phyloP scores from a whole-genome alignment of 2,329 filamentous ascomycete genomes.

The Cladosporium velox region DNA sequence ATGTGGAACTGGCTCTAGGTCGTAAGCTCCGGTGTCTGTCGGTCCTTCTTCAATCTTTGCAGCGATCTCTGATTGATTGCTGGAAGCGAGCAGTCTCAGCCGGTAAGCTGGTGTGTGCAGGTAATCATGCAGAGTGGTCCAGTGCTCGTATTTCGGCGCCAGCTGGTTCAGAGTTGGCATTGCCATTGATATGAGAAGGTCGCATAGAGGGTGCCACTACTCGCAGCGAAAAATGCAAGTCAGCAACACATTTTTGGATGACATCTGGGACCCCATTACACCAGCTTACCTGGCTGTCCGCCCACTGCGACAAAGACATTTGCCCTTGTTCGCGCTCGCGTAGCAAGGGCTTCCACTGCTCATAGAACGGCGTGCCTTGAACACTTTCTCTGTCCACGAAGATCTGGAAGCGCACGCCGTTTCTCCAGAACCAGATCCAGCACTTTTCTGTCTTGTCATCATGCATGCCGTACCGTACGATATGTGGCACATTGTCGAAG shows the following conservation, averaged over 20 bases:
- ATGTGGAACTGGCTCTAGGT: neutral
- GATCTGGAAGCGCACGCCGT: constrained; percentile 19
- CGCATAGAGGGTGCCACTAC: neutral
- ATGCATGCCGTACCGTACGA: constrained; percentile 22
- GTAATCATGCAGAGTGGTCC: constrained; percentile 17
- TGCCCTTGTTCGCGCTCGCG: neutral
- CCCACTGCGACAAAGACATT: neutral
- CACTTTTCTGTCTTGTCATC: constrained; percentile 16
- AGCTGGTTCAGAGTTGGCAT: neutral
- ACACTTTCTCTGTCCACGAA: constrained; percentile 14
- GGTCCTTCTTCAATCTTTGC: neutral
- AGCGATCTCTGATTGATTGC: neutral
- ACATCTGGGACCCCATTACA: neutral
- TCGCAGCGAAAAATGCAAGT: neutral
- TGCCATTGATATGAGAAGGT: constrained; percentile 1
- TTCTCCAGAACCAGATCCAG: constrained; percentile 20
- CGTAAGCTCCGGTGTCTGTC: neutral
- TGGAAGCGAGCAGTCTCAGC: constrained; percentile 4
- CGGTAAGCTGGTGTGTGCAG: constrained; percentile 20
- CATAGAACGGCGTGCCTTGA: constrained; percentile 19
- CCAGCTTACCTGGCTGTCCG: neutral
- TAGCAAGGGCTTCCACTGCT: constrained; percentile 20
- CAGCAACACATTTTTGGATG: neutral
- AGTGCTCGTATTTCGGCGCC: constrained; percentile 10
- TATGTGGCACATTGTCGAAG: constrained; percentile 19